Base-by-base conservation (phyloP, 495 filamentous ascomycete genomes). In the Xylaria sp. region DNA sequence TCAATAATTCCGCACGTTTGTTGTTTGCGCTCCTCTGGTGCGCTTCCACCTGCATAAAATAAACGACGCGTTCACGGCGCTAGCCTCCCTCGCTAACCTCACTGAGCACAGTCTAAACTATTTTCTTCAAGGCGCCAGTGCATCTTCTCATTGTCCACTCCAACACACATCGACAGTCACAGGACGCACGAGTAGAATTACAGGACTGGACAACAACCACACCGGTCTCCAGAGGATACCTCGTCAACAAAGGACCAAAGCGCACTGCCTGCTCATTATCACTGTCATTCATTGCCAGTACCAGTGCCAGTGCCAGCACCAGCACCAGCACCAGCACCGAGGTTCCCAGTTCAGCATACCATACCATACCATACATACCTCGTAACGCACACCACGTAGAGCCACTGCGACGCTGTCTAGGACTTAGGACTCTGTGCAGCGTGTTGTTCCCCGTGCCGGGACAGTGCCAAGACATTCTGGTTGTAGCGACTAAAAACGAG, bases 71-170 rank as follows among this genome's bases (percentile, higher is more conserved):
- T 24, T 50, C 69, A 41, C n/a, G 61, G 46, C 61, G 69, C 61
- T 70, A 70, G 58, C 68, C 65, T 63, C 0, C 44, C 68, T 70
- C 61, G 69, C 69, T 71, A 71, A 71, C 69, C 61, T 65, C 61
- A 64, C 69, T 71, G 50, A 71, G 69, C 61, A 61, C 69, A 29
- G 69, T 61, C 69, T 71, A 71, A 66, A 66, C 69, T 71, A 59
- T 65, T 71, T 71, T 71, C 61, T 71, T 71, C 61, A 71, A 57
- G 69, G 61, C 69, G 61, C 69, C 69, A 61, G 69, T 70, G 37
- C 61, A 64, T 21, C 50, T 44, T 48, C 44, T n/a, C 21, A 44
- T 50, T 59, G 37, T 26, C 44, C 40, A 41, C 40, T 24, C 24
- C 21, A n/a, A 52, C 52, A 46, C 61, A 31, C 52, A 31, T 55